Conservation (phyloP, 208 protist species). For the Leishmania guyanensis region DNA sequence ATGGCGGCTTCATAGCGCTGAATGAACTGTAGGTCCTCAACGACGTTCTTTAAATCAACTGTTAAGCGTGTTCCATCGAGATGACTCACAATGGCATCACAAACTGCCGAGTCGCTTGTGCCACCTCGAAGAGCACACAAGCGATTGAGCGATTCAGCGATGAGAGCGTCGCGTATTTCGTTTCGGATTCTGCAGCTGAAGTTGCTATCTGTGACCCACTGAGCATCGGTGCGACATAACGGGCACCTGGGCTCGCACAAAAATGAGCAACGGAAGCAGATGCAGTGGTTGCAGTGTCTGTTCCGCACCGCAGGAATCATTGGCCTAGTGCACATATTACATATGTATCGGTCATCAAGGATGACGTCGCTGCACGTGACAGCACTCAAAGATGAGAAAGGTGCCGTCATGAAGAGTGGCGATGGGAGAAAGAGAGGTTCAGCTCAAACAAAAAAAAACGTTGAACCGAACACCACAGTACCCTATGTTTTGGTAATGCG, state of each 20-base stretch:
- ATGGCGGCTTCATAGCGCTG: background rate
- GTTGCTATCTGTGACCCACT: conserved; percentile 15
- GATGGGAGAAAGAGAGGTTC: background rate
- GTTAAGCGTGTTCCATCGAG: background rate
- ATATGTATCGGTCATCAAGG: conserved; percentile 9
- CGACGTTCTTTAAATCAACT: background rate
- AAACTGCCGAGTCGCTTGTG: background rate
- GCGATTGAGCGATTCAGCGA: background rate
- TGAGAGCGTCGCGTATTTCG: conserved; percentile 6
- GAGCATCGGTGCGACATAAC: conserved; percentile 1
- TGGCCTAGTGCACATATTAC: conserved; percentile 7
- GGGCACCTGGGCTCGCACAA: conserved; percentile 1
- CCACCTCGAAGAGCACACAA: background rate
- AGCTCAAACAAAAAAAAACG: background rate
- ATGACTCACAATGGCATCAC: conserved; percentile 4
- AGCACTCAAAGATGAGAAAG: background rate
- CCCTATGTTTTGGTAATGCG: background rate
- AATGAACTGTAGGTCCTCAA: background rate
- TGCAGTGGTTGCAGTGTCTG: conserved; percentile 2
- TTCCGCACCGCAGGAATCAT: conserved; percentile 19
- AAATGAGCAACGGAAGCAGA: conserved; percentile 18
- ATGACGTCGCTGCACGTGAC: conserved; percentile 4
- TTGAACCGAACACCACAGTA: background rate
- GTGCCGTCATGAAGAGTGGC: background rate
- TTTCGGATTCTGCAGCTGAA: conserved; percentile 6